Base-by-base conservation (phyloP, 73 alveolate species). In the Breviolum minutum region DNA sequence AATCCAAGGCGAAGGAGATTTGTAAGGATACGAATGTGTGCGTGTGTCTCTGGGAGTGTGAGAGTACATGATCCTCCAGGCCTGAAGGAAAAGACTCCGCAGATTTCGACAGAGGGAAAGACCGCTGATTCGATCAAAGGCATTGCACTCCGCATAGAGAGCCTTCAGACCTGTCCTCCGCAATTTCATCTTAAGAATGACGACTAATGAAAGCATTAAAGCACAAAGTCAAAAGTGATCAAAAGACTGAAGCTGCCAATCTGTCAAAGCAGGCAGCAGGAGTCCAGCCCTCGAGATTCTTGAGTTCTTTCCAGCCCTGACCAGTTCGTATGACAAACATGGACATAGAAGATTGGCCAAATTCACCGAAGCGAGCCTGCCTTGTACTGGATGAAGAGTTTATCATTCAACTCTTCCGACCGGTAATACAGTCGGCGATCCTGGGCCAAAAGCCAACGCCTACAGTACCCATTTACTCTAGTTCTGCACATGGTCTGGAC, bases 341-440 rank as follows among this genome's bases (percentile, higher is more conserved):
- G 14, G 27, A n/a, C 63, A 16, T 13, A 20, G 29, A n/a, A 17
- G 30, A 77, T 8, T 63, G 14, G 10, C 14, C 0, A 61, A 22
- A 9, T 27, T 27, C 14, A 7, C 63, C 12, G 27, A 22, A 8
- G 54, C 60, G 19, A 9, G 24, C 16, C 60, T n/a, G 71, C 95
- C 99, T 99, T 99, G 96, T 99, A 99, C 99, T 99, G 99, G 85
- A 99, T 99, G 99, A 99, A 99, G 87, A 99, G 99, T 97, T 99
- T 99, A 98, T 99, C 99, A 94, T 99, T 99, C 97, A 99, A 99
- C 92, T 99, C 99, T 95, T 99, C 99, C 2, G 99, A 99, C 84
- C 99, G 99, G 95, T 99, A 99, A 99, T 99, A 99, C 76, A 99
- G 85, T 69, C 99, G 99, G 95, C 99, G 81, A 94, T 99, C 99